Base-by-base conservation (phyloP, 108 stramenopile genomes). In the Parietichytrium sp. region DNA sequence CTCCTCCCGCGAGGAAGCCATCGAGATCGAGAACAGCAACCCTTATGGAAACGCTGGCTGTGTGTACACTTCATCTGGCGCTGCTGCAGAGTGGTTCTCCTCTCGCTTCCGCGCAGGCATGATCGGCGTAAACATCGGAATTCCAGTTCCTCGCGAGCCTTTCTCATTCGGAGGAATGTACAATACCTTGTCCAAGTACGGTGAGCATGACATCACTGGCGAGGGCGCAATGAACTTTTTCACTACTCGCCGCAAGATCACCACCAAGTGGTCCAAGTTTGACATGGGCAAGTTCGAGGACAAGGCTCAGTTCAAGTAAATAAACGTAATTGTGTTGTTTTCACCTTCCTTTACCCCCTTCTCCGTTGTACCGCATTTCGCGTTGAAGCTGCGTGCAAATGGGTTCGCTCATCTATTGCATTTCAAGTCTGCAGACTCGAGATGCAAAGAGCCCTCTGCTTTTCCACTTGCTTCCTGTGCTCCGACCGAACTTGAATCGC, bases 161-260 rank as follows among this genome's bases (percentile, higher is more conserved):
- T 98, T 98, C 84, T 86, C 92, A 0, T 96, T 96, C 85, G 95
- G 94, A 26, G 95, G 95, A 3, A 80, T 94, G 54, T 95, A 95
- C 80, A 96, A 95, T 29, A 98, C 95, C 4, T 54, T 84, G 47
- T 92, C 91, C 88, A 98, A 98, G 83, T 98, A 92, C 82, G 97
- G 97, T 2, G 94, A 95, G 77, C 93, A 93, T 87, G 97, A 98
- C 61, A 96, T 98, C 72, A 98, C 97, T 2, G 95, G 95, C 7
- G 96, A 96, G 72, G 97, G 95, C 0, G 96, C 92, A 1, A 93
- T 98, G 84, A 95, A 96, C 82, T 98, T 98, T 88, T 96, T 98
- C 86, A 93, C 95, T 18, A 94, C 95, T 61, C 91, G 95, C 31
- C 92, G 95, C 86, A 98, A 98, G 87, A 88, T 98, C 31, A 95